Conservation (phyloP, 495 filamentous ascomycete genomes). For the Hyaloscypha hepaticicola region DNA sequence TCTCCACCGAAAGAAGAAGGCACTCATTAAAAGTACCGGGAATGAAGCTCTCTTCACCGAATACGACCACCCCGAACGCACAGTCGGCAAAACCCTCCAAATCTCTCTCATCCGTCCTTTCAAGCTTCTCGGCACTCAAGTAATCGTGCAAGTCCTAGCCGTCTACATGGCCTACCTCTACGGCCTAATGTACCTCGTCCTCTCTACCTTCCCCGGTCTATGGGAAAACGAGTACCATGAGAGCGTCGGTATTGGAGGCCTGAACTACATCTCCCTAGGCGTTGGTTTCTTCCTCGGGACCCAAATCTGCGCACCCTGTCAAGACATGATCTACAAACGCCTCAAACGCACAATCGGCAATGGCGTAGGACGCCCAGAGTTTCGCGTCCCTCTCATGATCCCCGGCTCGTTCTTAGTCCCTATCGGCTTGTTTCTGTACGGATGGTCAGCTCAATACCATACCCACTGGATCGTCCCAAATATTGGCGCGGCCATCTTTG, state of each 20-base stretch:
- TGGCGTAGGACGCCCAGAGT: conserved; percentile 60
- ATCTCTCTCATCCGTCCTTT: conserved; percentile 58
- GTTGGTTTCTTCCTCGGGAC: conserved; percentile 54
- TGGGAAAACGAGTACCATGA: conserved; percentile 62
- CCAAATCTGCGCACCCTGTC: conserved; percentile 58
- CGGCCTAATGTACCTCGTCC: conserved; percentile 70
- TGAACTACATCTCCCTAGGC: conserved; percentile 61
- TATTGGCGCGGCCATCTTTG: conserved; percentile 62
- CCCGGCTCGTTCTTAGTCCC: conserved; percentile 59
- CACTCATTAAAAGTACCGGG: conserved; percentile 61
- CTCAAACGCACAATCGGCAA: conserved; percentile 62
- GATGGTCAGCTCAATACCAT: conserved; percentile 63
- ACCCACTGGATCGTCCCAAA: conserved; percentile 73
- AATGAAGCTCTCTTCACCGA: conserved; percentile 62
- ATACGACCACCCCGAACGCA: conserved; percentile 52
- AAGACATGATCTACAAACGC: conserved; percentile 52
- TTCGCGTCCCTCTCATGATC: conserved; percentile 63
- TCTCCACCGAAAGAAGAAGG: conserved; percentile 52
- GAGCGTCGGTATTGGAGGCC: conserved; percentile 57
- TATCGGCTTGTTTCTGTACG: conserved; percentile 68
- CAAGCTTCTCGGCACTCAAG: conserved; percentile 56
- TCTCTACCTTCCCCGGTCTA: conserved; percentile 65
- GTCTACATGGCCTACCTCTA: conserved; percentile 69
- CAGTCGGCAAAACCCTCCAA: conserved; percentile 42
- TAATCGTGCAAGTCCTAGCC: conserved; percentile 59